phyloP scores from a whole-genome alignment of 2,329 filamentous ascomycete genomes.

The Lasiodiplodia sp. region DNA sequence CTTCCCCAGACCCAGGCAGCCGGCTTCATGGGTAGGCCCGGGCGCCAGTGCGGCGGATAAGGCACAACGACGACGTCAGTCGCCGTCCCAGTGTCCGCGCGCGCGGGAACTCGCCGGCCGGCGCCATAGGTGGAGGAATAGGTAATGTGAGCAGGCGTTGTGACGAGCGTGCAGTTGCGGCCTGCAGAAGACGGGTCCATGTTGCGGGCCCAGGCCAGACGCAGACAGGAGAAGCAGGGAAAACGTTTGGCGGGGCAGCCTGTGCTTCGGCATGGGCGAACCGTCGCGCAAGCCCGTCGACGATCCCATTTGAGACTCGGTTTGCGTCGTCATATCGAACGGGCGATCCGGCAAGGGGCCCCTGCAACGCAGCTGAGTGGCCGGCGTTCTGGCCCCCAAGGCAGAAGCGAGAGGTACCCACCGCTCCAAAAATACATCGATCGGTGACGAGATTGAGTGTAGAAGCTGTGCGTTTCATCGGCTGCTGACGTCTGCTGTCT shows the following conservation, averaged over 20 bases:
- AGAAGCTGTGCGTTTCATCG: slow-evolving; percentile 10
- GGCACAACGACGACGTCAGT: slow-evolving; percentile 19
- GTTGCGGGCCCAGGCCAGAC: not conserved
- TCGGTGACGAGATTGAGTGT: slow-evolving; percentile 16
- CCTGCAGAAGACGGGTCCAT: slow-evolving; percentile 9
- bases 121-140: slow-evolving; percentile 7
- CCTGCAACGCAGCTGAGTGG: slow-evolving; percentile 18
- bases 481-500: slow-evolving; percentile 2
- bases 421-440: slow-evolving; percentile 28
- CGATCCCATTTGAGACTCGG: not conserved
- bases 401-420: slow-evolving; percentile 27
- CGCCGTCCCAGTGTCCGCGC: not conserved
- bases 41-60: slow-evolving; percentile 27
- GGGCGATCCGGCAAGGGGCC: slow-evolving; percentile 10
- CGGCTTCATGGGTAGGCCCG: slow-evolving; percentile 2
- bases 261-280: slow-evolving; percentile 13
- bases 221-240: slow-evolving; percentile 7
- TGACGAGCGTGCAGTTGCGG: not conserved
- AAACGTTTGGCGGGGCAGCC: slow-evolving; percentile 16
- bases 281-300: slow-evolving; percentile 16
- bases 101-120: not conserved
- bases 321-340: slow-evolving; percentile 15
- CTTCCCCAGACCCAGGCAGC: slow-evolving; percentile 12
- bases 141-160: not conserved
- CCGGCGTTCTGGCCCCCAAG: slow-evolving; percentile 3